A percentile compares a stretch with the other conserved stretches of the same genome.
Evolutionary conservation across 768 basidiomycete species (phyloP).

Genomic region (Paxillus involutus): DNA sequence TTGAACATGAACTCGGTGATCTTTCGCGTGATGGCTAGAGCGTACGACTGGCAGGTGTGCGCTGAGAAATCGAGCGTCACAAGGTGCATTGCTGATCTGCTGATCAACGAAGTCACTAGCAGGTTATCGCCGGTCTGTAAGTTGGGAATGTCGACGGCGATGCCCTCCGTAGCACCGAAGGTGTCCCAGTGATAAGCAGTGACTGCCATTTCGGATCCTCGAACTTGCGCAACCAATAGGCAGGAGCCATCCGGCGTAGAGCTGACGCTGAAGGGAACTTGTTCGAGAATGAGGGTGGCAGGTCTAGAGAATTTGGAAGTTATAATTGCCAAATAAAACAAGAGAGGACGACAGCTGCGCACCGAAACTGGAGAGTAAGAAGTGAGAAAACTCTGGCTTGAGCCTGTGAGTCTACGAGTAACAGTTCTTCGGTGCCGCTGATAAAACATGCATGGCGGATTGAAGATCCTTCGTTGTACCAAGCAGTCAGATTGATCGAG

Average conservation of each 20-base stretch:
- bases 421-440: slow-evolving; percentile 45
- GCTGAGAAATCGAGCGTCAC: slow-evolving; percentile 34
- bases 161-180: slow-evolving; percentile 48
- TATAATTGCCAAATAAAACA: too few species aligned
- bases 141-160: slow-evolving; percentile 30
- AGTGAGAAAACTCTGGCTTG: slow-evolving; percentile 48
- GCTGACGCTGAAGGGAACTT: slow-evolving; percentile 30
- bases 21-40: slow-evolving; percentile 50
- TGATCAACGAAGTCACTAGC: slow-evolving; percentile 43
- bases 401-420: slow-evolving; percentile 41
- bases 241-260: slow-evolving; percentile 53
- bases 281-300: slow-evolving; percentile 37
- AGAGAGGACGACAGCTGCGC: background rate
- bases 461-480: slow-evolving; percentile 35
- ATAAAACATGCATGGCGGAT: slow-evolving; percentile 42
- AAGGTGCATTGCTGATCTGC: slow-evolving; percentile 40
- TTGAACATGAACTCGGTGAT: slow-evolving; percentile 53
- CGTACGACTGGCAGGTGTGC: slow-evolving; percentile 37
- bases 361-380: slow-evolving; percentile 50
- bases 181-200: slow-evolving; percentile 51
- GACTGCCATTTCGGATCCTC: slow-evolving; percentile 17
- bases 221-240: slow-evolving; percentile 32
- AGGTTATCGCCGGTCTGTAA: slow-evolving; percentile 20
- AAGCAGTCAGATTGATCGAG: slow-evolving; percentile 37
- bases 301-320: slow-evolving; percentile 29